phyloP scores from a whole-genome alignment of 768 basidiomycete species.

The Mycena epipterygia region DNA sequence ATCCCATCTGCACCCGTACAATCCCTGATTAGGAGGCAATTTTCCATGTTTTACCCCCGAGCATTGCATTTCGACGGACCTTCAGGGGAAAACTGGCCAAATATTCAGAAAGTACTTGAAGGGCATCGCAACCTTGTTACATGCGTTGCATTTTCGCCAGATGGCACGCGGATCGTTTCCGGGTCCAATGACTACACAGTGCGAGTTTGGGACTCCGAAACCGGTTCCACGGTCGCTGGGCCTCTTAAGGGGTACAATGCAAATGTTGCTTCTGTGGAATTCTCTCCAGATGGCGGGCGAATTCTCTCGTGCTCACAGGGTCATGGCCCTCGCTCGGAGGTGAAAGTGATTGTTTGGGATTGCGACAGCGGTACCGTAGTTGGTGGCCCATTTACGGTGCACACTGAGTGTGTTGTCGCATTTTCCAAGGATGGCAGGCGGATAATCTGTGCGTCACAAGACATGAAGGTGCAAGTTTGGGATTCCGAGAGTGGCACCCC shows the following conservation, averaged over 20 bases:
- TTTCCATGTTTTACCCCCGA: not conserved
- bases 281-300: too few species aligned
- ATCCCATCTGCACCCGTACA: slow-evolving; percentile 5
- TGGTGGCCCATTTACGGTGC: too few species aligned
- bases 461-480: too few species aligned
- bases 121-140: not conserved
- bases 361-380: too few species aligned
- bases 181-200: not conserved
- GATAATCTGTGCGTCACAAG: too few species aligned
- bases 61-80: not conserved
- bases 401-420: too few species aligned
- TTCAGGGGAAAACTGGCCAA: too few species aligned
- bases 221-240: not conserved
- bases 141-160: slow-evolving; percentile 7
- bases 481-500: too few species aligned
- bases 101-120: not conserved
- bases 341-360: too few species aligned
- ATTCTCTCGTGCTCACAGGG: too few species aligned
- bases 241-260: not conserved
- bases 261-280: not conserved
- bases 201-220: slow-evolving; percentile 1
- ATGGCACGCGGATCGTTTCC: slow-evolving; percentile 5
- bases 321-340: too few species aligned
- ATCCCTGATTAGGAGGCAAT: not conserved
- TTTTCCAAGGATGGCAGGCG: too few species aligned